Evolutionary conservation across 306 rosid species (phyloP), one percentile per base, ranked within the genome.

Genomic region (Malus sylvestris): DNA sequence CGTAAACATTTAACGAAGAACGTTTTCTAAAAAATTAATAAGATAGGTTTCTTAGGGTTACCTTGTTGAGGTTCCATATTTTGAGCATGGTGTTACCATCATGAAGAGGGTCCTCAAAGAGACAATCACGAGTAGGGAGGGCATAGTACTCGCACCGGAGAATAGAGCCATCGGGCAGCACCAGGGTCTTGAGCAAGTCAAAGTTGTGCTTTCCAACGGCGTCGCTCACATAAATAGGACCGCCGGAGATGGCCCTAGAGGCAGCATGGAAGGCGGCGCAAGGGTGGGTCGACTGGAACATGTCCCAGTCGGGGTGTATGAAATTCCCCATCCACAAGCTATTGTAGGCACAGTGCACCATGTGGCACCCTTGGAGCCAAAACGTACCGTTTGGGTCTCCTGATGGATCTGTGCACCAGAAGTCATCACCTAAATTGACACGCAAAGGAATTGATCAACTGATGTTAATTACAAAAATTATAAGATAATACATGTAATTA

Each of bases 301-400:
- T 95, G 72, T 95, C 99, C 99, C 99, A 95, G 19, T 95, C 99
- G 3, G 99, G 97, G 76, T 90, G 97, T 15, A 95, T 92, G 74
- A 95, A 92, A 33, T 95, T 95, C 1, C 97, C 97, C 97, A 95
- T 95, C 98, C 99, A 95, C 82, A 95, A 76, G 68, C 97, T 92
- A 61, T 92, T 92, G 80, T 90, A 95, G 2, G 99, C 97, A 45
- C 97, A 95, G 11, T 92, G 99, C 73, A 95, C 98, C 98, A 95
- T 95, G 86, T 95, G 98, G 30, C 98, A 95, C 4, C 98, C 98
- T 85, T 95, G 98, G 1, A 95, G 86, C 98, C 97, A 95, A 83
- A 84, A 92, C 42, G 97, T 92, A 20, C 98, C 97, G 40, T 92
- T 92, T 12, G 96, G 96, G 76, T 94, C 98, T 10, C 98, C 98